These are phyloP conservation scores for Skeletonema tropicum DNA, from an alignment of 108 stramenopile species.

Conservation along the genomic window DNA sequence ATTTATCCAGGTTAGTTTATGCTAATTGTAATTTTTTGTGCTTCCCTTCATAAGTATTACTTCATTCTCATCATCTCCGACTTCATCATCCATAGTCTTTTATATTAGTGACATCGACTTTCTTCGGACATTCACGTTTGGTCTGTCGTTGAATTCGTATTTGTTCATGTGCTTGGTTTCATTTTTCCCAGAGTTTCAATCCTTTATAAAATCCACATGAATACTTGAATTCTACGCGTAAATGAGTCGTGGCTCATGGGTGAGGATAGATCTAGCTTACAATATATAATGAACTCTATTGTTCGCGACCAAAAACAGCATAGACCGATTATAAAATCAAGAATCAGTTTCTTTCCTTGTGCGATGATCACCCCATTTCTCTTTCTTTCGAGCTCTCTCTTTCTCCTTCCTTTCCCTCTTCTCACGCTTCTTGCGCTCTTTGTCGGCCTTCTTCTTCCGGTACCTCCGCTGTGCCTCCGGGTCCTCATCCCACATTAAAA, in stretches of 20 bases:
- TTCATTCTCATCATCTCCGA: background rate
- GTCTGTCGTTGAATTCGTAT: background rate
- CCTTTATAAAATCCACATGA: background rate
- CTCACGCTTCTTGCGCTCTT: constrained; percentile 45
- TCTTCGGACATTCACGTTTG: background rate
- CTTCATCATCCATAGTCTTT: background rate
- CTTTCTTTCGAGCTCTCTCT: constrained; percentile 17
- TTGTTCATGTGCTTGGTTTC: background rate
- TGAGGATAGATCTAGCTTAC: background rate
- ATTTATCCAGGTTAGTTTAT: background rate
- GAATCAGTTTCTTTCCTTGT: constrained; percentile 16
- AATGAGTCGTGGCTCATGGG: background rate
- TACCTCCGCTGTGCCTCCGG: constrained; percentile 43
- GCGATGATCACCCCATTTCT: constrained; percentile 51
- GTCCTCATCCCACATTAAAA: constrained; percentile 90
- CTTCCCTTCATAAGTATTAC: background rate
- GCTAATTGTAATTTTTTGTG: background rate
- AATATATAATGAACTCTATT: no score
- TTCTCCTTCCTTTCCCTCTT: constrained; percentile 25
- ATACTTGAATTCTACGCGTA: background rate
- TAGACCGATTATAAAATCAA: background rate
- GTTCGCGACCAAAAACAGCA: background rate
- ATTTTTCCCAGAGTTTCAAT: constrained; percentile 4
- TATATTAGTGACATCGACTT: background rate
- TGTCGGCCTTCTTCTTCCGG: constrained; percentile 49